Conservation (phyloP, 768 basidiomycete species). For the Hydnomerulius pinastri region DNA sequence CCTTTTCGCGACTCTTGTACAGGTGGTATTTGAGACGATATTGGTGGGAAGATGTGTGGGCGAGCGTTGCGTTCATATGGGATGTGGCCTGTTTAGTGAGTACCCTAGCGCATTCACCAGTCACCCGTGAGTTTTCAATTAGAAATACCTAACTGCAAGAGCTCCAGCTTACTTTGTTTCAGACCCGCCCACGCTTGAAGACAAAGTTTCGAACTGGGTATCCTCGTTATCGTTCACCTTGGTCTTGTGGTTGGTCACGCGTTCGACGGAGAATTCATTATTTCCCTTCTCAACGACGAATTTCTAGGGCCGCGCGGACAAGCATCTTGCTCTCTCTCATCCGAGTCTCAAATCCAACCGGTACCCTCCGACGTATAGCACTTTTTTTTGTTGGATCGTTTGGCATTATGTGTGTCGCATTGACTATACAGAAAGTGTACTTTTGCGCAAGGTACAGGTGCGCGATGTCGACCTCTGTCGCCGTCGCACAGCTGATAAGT, state of each 20-base stretch:
- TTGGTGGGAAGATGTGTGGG: constrained; percentile 16
- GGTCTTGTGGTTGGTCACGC: constrained; percentile 5
- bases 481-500: constrained; percentile 9
- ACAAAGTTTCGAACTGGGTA: background rate
- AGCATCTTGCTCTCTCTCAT: constrained; percentile 12
- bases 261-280: background rate
- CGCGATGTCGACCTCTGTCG: background rate
- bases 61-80: background rate
- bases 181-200: background rate
- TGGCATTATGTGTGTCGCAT: background rate
- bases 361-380: background rate
- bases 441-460: background rate
- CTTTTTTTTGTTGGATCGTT: background rate
- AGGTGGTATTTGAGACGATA: constrained; percentile 7
- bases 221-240: background rate
- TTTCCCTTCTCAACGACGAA: background rate
- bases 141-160: background rate
- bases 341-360: constrained; percentile 8
- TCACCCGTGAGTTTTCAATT: background rate
- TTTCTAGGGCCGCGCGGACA: constrained; percentile 4
- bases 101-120: background rate
- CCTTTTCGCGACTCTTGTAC: constrained; percentile 3
- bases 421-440: constrained; percentile 2
- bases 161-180: too few relatives aligned
- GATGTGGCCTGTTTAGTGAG: background rate